These are phyloP conservation scores for Gymnopilus dilepis DNA, from an alignment of 768 basidiomycete species.

Conservation along the genomic window DNA sequence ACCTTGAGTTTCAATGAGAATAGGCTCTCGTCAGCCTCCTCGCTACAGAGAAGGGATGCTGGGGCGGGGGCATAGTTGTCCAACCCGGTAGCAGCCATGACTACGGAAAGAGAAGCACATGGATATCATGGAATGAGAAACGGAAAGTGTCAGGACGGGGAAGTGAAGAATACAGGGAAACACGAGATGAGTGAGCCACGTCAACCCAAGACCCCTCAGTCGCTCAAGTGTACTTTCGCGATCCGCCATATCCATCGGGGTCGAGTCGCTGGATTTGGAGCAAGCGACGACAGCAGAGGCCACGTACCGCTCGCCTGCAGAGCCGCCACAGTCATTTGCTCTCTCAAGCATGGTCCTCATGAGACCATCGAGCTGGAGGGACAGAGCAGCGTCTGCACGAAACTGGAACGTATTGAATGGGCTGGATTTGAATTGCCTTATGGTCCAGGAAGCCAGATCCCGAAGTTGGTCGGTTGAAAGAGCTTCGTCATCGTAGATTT, in stretches of 20 bases:
- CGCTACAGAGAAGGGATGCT: no score
- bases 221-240: not conserved
- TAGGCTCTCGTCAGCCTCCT: no score
- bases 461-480: not conserved
- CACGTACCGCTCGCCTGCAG: not conserved
- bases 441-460: not conserved
- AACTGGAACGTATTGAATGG: not conserved
- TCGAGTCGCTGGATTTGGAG: not conserved
- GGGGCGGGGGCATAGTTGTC: not conserved
- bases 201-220: not conserved
- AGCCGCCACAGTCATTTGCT: not conserved
- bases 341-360: not conserved
- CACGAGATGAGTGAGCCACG: not conserved
- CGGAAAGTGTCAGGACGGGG: no score
- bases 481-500: not conserved
- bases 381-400: not conserved
- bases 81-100: not conserved
- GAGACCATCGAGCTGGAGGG: not conserved
- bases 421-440: not conserved
- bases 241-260: not conserved
- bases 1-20: not conserved
- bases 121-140: not conserved
- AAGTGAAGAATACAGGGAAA: not conserved
- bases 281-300: not conserved
- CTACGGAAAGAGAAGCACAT: not conserved